Base-by-base conservation (phyloP, 805 yeast genomes). In the Metschnikowia gruessii region DNA sequence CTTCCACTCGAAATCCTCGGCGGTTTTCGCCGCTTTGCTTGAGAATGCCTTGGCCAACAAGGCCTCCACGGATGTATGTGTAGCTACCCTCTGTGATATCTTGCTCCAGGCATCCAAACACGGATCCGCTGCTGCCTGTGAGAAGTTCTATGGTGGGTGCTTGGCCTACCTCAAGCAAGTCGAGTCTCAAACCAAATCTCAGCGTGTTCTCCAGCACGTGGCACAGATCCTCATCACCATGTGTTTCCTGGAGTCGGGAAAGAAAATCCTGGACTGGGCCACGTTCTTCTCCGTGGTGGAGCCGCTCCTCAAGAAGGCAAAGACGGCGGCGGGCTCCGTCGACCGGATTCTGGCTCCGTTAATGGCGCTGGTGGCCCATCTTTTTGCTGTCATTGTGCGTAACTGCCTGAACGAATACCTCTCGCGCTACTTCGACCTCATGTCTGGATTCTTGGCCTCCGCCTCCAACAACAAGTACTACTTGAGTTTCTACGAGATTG, bases 211-310 rank as follows among this genome's bases (percentile, higher is more conserved):
- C 24, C 47, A 49, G 24, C 43, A 56, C 16, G 58, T 70, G 4
- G 46, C 67, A 3, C 76, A 74, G 51, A 44, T 82, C 2, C 54
- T 82, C 34, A 60, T 75, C 0, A 62, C 83, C 0, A 59, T 85
- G 41, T 60, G 75, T 0, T 86, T 83, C 63, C 81, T 87, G 2
- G 91, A 85, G 49, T 80, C 88, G 39, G 94, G 94, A 56, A 76
- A 64, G 49, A 83, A 82, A 56, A 74, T 84, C 3, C 57, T 71
- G 1, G 65, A 72, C 51, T 85, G 92, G 92, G 43, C 47, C 2
- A 49, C 54, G 3, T 39, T 72, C 2, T 45, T 65, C 12, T 38
- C 49, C 5, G 49, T 59, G 9, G 51, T 65, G 2, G 53, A 58
- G 4, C 40, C 45, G 4, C 51, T 72, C 24, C 40, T 66, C 10